These are phyloP conservation scores for Phialophora expanda DNA, from an alignment of 2,329 filamentous ascomycete genomes.

Conservation along the genomic window DNA sequence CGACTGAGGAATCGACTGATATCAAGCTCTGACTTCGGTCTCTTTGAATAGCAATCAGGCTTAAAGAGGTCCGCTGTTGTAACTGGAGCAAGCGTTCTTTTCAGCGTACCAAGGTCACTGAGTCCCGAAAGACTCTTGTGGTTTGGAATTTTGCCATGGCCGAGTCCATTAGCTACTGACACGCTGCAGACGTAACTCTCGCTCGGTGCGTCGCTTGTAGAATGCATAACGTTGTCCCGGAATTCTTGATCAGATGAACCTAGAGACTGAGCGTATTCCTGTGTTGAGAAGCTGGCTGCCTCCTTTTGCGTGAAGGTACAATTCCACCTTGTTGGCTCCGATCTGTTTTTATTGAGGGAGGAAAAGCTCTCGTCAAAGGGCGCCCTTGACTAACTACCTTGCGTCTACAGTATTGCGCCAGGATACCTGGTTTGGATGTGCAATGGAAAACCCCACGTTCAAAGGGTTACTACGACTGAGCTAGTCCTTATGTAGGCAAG, in stretches of 20 bases:
- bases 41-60: neutral
- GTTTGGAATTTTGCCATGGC: neutral
- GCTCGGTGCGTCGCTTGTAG: neutral
- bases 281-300: neutral
- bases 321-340: neutral
- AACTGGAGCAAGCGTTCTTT: neutral
- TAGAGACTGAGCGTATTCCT: neutral
- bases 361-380: neutral
- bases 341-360: neutral
- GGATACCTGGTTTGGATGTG: neutral
- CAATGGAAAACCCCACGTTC: neutral
- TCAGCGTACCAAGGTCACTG: neutral
- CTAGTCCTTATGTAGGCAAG: neutral
- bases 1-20: conserved; percentile 11
- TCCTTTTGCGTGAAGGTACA: neutral
- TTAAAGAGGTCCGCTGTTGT: neutral
- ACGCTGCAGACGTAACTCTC: neutral
- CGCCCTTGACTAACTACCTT: neutral
- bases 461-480: neutral
- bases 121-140: neutral
- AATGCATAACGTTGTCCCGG: neutral
- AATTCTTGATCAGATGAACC: neutral
- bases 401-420: neutral
- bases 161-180: neutral
- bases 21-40: neutral